Evolutionary conservation across 768 basidiomycete genomes (phyloP).

Genomic region (Sporobolomyces pararoseus): DNA sequence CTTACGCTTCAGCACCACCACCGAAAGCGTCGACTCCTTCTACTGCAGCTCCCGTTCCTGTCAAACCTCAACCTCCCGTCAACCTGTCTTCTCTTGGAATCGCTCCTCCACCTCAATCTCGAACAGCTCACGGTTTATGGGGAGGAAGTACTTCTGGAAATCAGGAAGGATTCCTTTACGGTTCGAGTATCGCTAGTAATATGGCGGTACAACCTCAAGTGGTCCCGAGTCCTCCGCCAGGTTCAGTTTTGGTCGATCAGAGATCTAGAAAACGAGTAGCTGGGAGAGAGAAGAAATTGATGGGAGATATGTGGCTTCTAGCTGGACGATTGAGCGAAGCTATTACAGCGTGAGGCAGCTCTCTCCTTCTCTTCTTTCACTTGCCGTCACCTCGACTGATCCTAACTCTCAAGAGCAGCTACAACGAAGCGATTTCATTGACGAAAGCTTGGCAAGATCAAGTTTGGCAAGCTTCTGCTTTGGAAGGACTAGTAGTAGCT

Average conservation of each 20-base stretch:
- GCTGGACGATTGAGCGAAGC: conserved; percentile 83
- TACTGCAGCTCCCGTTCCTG: not conserved
- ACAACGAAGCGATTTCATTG: conserved; percentile 74
- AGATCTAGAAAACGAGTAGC: conserved; percentile 35
- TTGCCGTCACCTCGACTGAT: not conserved
- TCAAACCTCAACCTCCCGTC: conserved; percentile 19
- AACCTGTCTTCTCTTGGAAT: conserved; percentile 31
- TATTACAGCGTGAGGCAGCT: conserved; percentile 62
- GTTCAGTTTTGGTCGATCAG: conserved; percentile 31
- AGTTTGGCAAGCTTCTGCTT: conserved; percentile 81
- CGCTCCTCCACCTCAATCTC: conserved; percentile 28
- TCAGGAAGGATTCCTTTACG: conserved; percentile 29
- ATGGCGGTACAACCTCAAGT: conserved; percentile 18
- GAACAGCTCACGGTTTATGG: conserved; percentile 24
- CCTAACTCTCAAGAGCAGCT: conserved; percentile 55
- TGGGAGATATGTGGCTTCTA: conserved; percentile 82
- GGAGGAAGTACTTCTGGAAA: conserved; percentile 33
- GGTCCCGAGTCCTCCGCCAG: conserved; percentile 30
- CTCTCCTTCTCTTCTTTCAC: not conserved
- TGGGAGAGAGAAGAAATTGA: conserved; percentile 77
- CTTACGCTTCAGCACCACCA: conserved; percentile 2
- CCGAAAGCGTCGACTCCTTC: not conserved
- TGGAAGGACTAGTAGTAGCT: conserved; percentile 79
- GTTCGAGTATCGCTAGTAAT: conserved; percentile 27
- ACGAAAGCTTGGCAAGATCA: conserved; percentile 70